Evolutionary conservation across 176 grass and related monocot genomes (phyloP), one percentile per base, ranked within the genome.

Genomic region (Cenchrus purpureus): DNA sequence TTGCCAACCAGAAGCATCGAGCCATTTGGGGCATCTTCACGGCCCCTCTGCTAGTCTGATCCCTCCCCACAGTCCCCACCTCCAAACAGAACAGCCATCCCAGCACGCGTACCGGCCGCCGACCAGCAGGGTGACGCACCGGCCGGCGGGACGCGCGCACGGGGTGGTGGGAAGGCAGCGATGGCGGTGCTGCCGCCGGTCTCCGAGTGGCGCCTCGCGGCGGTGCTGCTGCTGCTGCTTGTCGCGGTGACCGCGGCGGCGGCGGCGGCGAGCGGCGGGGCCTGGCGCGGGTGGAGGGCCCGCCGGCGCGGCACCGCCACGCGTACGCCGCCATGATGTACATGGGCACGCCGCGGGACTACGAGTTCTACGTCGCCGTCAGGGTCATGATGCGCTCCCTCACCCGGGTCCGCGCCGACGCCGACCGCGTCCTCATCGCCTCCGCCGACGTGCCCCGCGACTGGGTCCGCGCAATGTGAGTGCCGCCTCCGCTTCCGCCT

Each of bases 281-380:
- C 60, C 32, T 40, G 75, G 64, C 49, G 59, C 52, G 79, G 71
- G 29, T 14, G 73, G 84, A 15, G 80, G 81, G 54, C 71, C 71
- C 71, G 48, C 52, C 73, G 52, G 58, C 79, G 37, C 51, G 89
- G 48, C 87, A 90, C 64, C 80, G 83, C 40, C 85, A 98, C 60
- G 96, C 96, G 19, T 98, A 98, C 83, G 96, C 91, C n/a, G 96
- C 96, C 46, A 98, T 98, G 93, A 98, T 98, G 96, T 98, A 98
- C 91, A 95, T 98, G 96, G 96, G 96, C 44, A 98, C 96, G 80
- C 91, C 96, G 77, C 84, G 96, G 87, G 96, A 98, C 79, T 98
- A 98, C 89, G 96, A 98, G 87, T 98, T 98, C 91, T 95, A 95
- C 83, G 91, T 95, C 19, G 96, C 96, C 43, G 87, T 92, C 83